Conservation (phyloP, 192 early-diverging fungal genomes). For the Obelidium mucronatum region DNA sequence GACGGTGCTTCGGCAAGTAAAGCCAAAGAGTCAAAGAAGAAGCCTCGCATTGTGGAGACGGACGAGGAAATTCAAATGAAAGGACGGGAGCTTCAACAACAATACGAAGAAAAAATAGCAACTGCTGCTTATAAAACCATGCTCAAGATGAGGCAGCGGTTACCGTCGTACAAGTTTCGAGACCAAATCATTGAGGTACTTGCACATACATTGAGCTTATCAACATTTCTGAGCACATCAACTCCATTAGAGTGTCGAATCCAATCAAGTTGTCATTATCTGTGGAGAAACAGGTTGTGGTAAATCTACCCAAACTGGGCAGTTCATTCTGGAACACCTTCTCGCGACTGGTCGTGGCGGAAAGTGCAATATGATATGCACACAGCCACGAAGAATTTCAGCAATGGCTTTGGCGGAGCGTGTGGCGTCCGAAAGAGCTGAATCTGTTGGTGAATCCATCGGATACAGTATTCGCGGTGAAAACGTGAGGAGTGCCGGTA, state of each 20-base stretch:
- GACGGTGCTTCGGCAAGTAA: neutral
- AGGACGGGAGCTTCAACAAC: constrained; percentile 7
- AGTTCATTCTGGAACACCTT: constrained; percentile 73
- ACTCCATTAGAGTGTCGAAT: constrained; percentile 19
- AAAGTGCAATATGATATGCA: constrained; percentile 68
- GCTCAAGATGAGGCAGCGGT: constrained; percentile 52
- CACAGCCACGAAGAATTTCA: constrained; percentile 68
- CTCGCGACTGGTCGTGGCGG: constrained; percentile 46
- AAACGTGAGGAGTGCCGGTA: constrained; percentile 34
- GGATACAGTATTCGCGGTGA: constrained; percentile 82
- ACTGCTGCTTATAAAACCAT: constrained; percentile 36
- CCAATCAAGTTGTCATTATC: constrained; percentile 70
- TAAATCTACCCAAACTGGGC: constrained; percentile 60
- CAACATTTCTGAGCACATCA: neutral
- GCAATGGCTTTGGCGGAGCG: constrained; percentile 75
- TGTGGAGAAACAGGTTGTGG: constrained; percentile 78
- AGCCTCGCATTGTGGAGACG: neutral
- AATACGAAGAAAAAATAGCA: constrained; percentile 13
- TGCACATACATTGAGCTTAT: too few species aligned
- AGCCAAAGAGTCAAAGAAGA: neutral
- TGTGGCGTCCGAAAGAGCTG: constrained; percentile 71
- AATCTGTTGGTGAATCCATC: constrained; percentile 63
- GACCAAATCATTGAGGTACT: constrained; percentile 58
- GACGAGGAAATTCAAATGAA: neutral
- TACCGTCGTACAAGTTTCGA: constrained; percentile 69